Conservation (phyloP, 192 early-diverging fungal species). For the Backusella tarrabulga region DNA sequence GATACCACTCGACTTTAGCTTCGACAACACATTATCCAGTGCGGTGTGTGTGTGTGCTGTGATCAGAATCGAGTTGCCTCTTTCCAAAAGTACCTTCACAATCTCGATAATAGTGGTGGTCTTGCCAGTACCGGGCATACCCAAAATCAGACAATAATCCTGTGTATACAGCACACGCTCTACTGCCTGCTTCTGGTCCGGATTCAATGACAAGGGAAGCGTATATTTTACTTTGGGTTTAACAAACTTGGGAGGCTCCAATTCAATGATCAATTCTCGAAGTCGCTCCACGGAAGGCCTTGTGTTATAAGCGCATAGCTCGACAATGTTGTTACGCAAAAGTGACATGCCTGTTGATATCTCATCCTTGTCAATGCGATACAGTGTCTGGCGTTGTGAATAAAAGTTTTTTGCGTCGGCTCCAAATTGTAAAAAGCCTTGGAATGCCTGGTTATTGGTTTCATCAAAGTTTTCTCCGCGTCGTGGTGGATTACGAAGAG, state of each 20-base stretch:
- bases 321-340: slow-evolving; percentile 74
- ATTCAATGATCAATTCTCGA: slow-evolving; percentile 73
- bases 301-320: slow-evolving; percentile 44
- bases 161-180: slow-evolving; percentile 69
- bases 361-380: slow-evolving; percentile 87
- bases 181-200: slow-evolving; percentile 68
- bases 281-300: slow-evolving; percentile 48
- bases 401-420: slow-evolving; percentile 35
- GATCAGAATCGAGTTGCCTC: slow-evolving; percentile 77
- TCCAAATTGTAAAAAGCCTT: slow-evolving; percentile 26
- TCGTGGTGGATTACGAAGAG: slow-evolving; percentile 19
- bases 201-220: slow-evolving; percentile 53
- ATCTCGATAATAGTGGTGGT: slow-evolving; percentile 85
- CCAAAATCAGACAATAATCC: slow-evolving; percentile 90
- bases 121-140: slow-evolving; percentile 98
- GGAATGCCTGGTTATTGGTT: slow-evolving; percentile 56
- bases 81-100: slow-evolving; percentile 61
- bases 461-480: slow-evolving; percentile 52
- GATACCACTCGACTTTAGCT: slow-evolving; percentile 66
- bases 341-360: slow-evolving; percentile 63
- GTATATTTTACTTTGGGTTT: background rate
- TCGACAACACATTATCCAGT: slow-evolving; percentile 89
- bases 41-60: slow-evolving; percentile 92
- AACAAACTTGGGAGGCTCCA: slow-evolving; percentile 65
- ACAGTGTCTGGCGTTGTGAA: slow-evolving; percentile 26